phyloP scores from a whole-genome alignment of 345 rosid genomes.

The Chamaenerion angustifolium region DNA sequence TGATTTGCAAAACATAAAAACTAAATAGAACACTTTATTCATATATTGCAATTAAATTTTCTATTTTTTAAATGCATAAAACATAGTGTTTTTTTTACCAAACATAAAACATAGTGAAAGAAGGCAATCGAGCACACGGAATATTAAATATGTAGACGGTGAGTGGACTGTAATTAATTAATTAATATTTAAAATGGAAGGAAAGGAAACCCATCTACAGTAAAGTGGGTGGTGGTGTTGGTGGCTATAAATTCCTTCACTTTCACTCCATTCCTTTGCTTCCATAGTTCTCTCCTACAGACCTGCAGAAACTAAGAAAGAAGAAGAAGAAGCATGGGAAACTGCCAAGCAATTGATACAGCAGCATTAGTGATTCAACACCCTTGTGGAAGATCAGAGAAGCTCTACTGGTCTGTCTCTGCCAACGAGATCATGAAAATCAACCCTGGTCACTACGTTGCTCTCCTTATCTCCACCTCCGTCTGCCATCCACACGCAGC shows the following conservation, averaged over 20 bases:
- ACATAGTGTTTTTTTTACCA: too few relatives aligned
- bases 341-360: slow-evolving; percentile 83
- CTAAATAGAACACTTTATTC: too few relatives aligned
- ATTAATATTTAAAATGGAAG: too few relatives aligned
- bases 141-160: too few relatives aligned
- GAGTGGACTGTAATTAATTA: too few relatives aligned
- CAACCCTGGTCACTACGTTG: slow-evolving; percentile 88
- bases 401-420: slow-evolving; percentile 40
- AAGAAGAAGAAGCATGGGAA: slow-evolving; percentile 41
- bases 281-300: background rate
- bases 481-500: slow-evolving; percentile 7
- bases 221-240: slow-evolving; percentile 6
- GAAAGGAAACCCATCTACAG: too few relatives aligned
- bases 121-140: too few relatives aligned
- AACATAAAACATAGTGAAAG: too few relatives aligned
- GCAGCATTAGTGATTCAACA: slow-evolving; percentile 65
- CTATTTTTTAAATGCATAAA: too few relatives aligned
- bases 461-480: slow-evolving; percentile 68
- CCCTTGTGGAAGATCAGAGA: slow-evolving; percentile 65
- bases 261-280: slow-evolving; percentile 2
- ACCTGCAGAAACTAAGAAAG: background rate
- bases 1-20: too few relatives aligned
- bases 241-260: slow-evolving; percentile 27
- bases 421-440: slow-evolving; percentile 63
- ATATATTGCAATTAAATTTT: too few relatives aligned